phyloP scores from a whole-genome alignment of 164 flowering plant species.

The Berberis thunbergii region DNA sequence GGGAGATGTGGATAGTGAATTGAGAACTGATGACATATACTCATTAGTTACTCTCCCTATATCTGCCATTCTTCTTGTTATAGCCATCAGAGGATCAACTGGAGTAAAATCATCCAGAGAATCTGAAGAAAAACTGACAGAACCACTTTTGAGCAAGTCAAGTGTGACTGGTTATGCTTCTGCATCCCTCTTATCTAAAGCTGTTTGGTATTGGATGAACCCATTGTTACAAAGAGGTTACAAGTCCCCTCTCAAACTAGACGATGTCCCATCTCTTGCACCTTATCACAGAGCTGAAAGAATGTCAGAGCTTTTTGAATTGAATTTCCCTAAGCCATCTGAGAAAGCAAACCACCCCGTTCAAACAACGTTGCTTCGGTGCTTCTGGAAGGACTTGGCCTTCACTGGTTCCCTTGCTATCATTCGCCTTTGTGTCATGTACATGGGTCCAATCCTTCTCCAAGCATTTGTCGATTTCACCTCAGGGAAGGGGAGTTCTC shows the following conservation, averaged over 20 bases:
- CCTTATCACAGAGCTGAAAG: conserved; percentile 69
- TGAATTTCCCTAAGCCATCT: conserved; percentile 65
- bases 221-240: conserved; percentile 73
- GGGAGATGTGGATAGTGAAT: conserved; percentile 10
- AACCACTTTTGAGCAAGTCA: conserved; percentile 32
- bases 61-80: conserved; percentile 33
- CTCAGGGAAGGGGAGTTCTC: conserved; percentile 55
- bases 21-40: conserved; percentile 48
- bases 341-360: conserved; percentile 66
- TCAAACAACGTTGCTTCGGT: conserved; percentile 53
- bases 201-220: conserved; percentile 81
- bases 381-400: conserved; percentile 74
- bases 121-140: conserved; percentile 20
- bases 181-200: conserved; percentile 55
- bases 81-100: conserved; percentile 59
- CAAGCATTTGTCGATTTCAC: conserved; percentile 74
- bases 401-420: conserved; percentile 72
- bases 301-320: conserved; percentile 53
- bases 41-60: conserved; percentile 37
- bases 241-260: conserved; percentile 49
- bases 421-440: conserved; percentile 64
- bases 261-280: conserved; percentile 69
- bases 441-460: conserved; percentile 75
- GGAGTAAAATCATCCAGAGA: conserved; percentile 30
- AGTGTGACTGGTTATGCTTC: conserved; percentile 49